Percentiles rank a stretch among this genome's conserved stretches.
Evolutionary conservation across 495 filamentous ascomycete species (phyloP).

Genomic region (Penicillium bialowiezense): DNA sequence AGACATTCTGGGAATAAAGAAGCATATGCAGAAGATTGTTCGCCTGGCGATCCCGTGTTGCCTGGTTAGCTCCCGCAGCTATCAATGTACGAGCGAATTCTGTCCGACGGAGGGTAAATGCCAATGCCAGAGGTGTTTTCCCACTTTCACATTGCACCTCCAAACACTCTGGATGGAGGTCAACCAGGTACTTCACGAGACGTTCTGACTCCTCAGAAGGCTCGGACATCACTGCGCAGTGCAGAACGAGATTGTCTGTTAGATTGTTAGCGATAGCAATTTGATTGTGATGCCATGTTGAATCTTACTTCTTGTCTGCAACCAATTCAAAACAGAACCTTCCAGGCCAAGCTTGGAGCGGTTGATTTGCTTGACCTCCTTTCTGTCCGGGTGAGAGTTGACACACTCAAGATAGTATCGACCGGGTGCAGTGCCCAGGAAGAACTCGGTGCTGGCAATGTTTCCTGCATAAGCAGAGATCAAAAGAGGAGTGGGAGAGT

Average conservation of each 20-base stretch:
- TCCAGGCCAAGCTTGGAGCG: constrained; percentile 56
- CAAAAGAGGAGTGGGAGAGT: constrained; percentile 53
- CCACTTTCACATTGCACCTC: constrained; percentile 54
- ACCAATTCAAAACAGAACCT: constrained; percentile 57
- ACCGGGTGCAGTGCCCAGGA: constrained; percentile 61
- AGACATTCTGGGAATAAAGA: constrained; percentile 22
- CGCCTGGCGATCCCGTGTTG: constrained; percentile 45
- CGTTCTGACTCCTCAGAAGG: constrained; percentile 38
- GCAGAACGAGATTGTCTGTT: constrained; percentile 60
- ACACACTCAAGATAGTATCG: constrained; percentile 62
- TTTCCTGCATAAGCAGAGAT: constrained; percentile 53
- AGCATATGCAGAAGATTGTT: constrained; percentile 61
- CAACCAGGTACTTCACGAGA: constrained; percentile 61
- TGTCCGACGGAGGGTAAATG: constrained; percentile 49
- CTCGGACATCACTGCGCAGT: constrained; percentile 56
- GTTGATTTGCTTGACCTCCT: constrained; percentile 52
- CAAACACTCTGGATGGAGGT: constrained; percentile 53
- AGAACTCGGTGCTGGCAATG: constrained; percentile 65
- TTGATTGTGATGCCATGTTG: neutral
- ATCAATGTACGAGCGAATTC: constrained; percentile 59
- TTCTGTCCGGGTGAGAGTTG: constrained; percentile 53
- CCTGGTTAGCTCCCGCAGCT: constrained; percentile 62
- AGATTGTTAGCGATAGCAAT: neutral
- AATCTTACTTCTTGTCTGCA: constrained; percentile 48
- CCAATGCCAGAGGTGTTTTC: constrained; percentile 59